Percentiles rank a stretch among this genome's conserved stretches.
phyloP scores from a whole-genome alignment of 805 yeast genomes.

The Priceomyces melissophilus region DNA sequence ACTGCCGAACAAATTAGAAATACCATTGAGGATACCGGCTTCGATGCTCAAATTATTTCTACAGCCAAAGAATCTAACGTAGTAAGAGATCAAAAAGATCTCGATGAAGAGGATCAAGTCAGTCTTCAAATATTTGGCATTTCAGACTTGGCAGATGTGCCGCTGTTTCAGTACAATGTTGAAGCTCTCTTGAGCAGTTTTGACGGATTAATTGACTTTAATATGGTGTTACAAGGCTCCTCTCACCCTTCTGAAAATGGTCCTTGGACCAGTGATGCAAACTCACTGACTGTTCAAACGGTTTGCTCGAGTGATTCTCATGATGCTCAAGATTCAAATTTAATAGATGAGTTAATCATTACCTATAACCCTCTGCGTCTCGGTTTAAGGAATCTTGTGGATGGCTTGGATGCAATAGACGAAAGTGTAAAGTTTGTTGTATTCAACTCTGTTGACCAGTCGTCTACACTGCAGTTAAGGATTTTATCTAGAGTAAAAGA shows the following conservation, averaged over 20 bases:
- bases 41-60: conserved; percentile 19
- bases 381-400: conserved; percentile 66
- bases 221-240: conserved; percentile 18
- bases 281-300: conserved; percentile 13
- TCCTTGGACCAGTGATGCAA: conserved; percentile 11
- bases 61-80: conserved; percentile 1
- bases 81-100: background rate
- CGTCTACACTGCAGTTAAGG: conserved; percentile 60
- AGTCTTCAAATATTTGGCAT: conserved; percentile 34
- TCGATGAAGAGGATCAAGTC: conserved; percentile 24
- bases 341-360: conserved; percentile 37
- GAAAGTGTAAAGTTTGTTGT: conserved; percentile 53
- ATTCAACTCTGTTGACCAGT: conserved; percentile 49
- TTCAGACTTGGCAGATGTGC: conserved; percentile 22
- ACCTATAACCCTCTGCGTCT: conserved; percentile 46
- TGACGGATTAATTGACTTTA: conserved; percentile 26
- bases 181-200: conserved; percentile 36
- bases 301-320: conserved; percentile 14
- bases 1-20: conserved; percentile 40
- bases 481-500: conserved; percentile 69
- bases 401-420: conserved; percentile 41
- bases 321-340: conserved; percentile 12
- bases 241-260: background rate
- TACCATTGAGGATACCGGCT: conserved; percentile 60
- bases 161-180: conserved; percentile 32